Evolutionary conservation across 306 rosid genomes (phyloP), one percentile per base, ranked within the genome.

Genomic region (Vigna mungo): DNA sequence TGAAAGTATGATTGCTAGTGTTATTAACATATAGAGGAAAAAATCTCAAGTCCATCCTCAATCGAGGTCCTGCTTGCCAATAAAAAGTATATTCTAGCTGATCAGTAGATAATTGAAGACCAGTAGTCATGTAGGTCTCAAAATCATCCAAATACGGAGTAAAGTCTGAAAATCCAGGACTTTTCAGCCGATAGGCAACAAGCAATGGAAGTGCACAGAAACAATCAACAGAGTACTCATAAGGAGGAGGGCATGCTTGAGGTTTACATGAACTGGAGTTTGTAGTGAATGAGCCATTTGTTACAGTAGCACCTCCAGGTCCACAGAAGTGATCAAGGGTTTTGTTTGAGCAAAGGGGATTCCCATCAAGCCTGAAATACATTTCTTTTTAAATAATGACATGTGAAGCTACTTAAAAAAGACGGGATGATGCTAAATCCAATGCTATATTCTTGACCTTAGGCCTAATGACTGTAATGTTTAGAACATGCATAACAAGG

Each of bases 131-230:
- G 79, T 87, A 87, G 14, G 16, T 0, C 75, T 84, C 72, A 81
- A 89, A 96, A 2, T 1, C 17, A 25, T 8, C 7, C 80, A 17
- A 49, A 79, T 68, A 96, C 41, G 98, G 89, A 56, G 0, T 54
- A 75, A 96, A 91, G 72, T 88, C 85, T 15, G 80, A 69, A 86
- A 93, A 93, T 61, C 91, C 96, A 2, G 99, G 99, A 90, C 99
- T 93, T 85, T 96, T 96, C 77, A 96, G 61, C 68, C 97, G 98
- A 80, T 93, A 93, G 34, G 13, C 83, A 69, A 93, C 74, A 18
- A 68, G 47, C 21, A 96, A 87, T 34, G 99, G 99, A 46, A 37
- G 85, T 30, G 88, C 91, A 80, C 99, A 96, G 72, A 82, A 64
- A 80, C 98, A 96, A 30, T n/a, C 1, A 16, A 15, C 78, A 1